phyloP scores from a whole-genome alignment of 2,329 filamentous ascomycete species.

The Botrytis squamosa region DNA sequence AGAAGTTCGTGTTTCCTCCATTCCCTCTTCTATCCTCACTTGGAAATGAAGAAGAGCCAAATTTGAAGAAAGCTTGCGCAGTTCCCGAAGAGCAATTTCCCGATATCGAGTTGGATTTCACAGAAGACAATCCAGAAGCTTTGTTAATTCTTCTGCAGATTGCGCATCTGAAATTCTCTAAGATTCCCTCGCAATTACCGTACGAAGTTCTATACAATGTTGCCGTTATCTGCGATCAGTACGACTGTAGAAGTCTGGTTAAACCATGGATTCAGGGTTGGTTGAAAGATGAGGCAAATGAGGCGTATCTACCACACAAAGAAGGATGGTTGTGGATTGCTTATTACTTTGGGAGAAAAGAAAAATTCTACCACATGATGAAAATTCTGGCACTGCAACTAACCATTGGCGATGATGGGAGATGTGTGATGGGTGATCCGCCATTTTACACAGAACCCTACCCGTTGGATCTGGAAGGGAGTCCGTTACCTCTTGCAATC shows the following conservation, averaged over 20 bases:
- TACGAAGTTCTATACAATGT: neutral
- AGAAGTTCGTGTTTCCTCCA: neutral
- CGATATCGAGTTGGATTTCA: neutral
- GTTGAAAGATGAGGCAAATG: neutral
- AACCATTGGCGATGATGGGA: fast-evolving
- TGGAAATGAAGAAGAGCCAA: neutral
- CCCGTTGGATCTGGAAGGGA: neutral
- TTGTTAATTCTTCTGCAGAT: neutral
- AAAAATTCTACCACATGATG: neutral
- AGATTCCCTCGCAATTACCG: neutral
- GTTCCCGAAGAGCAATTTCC: neutral
- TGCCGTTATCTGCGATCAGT: neutral
- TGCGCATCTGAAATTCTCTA: neutral
- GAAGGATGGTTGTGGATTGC: neutral
- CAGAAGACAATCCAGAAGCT: neutral
- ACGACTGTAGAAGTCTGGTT: neutral
- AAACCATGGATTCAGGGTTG: neutral
- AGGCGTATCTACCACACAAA: neutral
- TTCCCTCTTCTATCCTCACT: neutral
- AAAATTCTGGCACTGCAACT: neutral
- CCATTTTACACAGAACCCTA: neutral
- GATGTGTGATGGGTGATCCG: neutral
- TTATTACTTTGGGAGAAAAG: neutral
- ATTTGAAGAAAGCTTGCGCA: neutral
- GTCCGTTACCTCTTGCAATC: neutral